phyloP scores from a whole-genome alignment of 768 basidiomycete genomes.

The Collybia sordida region DNA sequence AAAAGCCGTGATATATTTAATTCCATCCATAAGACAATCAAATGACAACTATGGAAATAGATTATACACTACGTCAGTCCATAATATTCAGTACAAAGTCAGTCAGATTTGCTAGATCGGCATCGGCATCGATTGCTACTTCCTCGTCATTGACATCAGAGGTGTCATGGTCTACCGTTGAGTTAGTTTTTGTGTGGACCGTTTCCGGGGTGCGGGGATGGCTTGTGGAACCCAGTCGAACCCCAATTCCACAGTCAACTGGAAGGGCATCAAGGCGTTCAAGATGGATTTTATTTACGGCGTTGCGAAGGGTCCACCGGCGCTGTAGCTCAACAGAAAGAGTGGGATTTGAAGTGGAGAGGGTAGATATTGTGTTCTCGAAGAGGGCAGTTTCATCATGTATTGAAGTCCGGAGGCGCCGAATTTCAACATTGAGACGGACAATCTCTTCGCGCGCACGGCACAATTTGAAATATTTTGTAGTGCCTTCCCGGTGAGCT shows the following conservation, averaged over 20 bases:
- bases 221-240: too few species aligned
- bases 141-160: conserved; percentile 1
- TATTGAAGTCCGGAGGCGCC: conserved; percentile 17
- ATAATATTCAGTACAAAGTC: conserved; percentile 3
- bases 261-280: too few species aligned
- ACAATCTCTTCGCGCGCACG: conserved; percentile 23
- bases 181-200: not conserved
- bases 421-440: conserved; percentile 21
- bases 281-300: conserved; percentile 4
- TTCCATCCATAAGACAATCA: not conserved
- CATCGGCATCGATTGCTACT: conserved; percentile 2
- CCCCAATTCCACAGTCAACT: too few species aligned
- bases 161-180: not conserved
- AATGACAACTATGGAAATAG: not conserved
- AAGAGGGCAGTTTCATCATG: conserved; percentile 4
- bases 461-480: conserved; percentile 15
- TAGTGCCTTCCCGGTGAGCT: conserved; percentile 12
- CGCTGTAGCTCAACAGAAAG: conserved; percentile 5
- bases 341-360: not conserved
- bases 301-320: conserved; percentile 1
- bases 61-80: conserved; percentile 1
- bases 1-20: too few species aligned
- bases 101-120: conserved; percentile 2
- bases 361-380: not conserved
- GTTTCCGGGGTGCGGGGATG: not conserved